Conservation (phyloP, 2,329 filamentous ascomycete species). For the Macrophomina pseudophaseolina region DNA sequence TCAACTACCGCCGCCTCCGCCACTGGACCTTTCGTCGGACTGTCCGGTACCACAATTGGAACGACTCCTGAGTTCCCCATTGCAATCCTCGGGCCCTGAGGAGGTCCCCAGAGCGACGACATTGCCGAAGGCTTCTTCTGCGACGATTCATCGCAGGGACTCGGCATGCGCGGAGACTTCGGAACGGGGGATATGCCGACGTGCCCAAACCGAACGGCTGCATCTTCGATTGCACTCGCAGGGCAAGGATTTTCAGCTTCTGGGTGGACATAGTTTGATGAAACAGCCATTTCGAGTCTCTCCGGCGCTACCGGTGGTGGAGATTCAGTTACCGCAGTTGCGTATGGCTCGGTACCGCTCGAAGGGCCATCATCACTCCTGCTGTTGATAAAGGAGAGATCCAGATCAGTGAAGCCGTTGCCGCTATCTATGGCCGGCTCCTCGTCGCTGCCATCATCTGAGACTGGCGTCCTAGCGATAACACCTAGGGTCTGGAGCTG, state of each 20-base stretch:
- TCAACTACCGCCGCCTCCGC: constrained; percentile 10
- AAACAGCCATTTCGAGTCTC: neutral
- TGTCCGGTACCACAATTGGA: neutral
- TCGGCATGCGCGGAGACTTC: neutral
- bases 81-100: neutral
- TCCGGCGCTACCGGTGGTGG: neutral
- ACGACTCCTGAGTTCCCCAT: neutral
- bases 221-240: neutral
- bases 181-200: neutral
- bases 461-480: neutral
- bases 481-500: constrained; percentile 27
- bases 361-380: neutral
- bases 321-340: neutral
- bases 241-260: neutral
- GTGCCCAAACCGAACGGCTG: neutral
- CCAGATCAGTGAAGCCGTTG: constrained; percentile 17
- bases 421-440: constrained; percentile 4
- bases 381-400: constrained; percentile 3
- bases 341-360: neutral
- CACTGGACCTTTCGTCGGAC: constrained; percentile 11
- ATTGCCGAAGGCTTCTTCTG: neutral
- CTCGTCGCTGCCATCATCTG: neutral
- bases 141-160: neutral
- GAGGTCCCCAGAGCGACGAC: constrained; percentile 2
- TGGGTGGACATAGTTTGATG: neutral